phyloP scores from a whole-genome alignment of 306 rosid species.

The Castanospermum australe region DNA sequence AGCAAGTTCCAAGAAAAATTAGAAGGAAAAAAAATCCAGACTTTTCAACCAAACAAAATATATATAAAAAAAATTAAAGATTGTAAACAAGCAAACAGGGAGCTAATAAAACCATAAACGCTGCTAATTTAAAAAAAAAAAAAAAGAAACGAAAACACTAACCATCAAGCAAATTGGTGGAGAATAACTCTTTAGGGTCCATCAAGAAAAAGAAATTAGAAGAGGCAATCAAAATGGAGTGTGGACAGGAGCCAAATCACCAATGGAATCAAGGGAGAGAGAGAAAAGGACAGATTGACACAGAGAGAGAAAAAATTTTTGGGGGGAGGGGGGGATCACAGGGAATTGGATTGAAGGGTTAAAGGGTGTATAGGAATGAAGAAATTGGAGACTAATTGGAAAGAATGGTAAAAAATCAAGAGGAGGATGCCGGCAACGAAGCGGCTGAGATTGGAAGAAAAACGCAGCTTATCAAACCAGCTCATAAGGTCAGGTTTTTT shows the following conservation, averaged over 20 bases:
- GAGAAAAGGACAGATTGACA: neutral
- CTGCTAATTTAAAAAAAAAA: neutral
- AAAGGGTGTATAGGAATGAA: conserved; percentile 58
- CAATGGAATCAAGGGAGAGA: neutral
- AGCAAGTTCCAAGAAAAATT: neutral
- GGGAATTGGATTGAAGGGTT: neutral
- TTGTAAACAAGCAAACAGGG: neutral
- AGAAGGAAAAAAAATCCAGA: neutral
- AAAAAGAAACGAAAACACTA: conserved; percentile 9
- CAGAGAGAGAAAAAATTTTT: neutral
- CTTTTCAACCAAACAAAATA: neutral
- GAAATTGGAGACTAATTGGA: conserved; percentile 55
- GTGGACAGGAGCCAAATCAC: neutral
- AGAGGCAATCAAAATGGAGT: neutral
- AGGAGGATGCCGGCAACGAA: conserved; percentile 60
- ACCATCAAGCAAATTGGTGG: conserved; percentile 47
- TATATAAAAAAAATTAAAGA: neutral
- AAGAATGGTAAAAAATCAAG: conserved; percentile 52
- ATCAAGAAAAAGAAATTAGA: conserved; percentile 17
- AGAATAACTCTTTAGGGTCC: conserved; percentile 47
- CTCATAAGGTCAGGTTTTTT: conserved; percentile 39
- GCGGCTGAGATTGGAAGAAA: conserved; percentile 56
- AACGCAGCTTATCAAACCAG: conserved; percentile 42
- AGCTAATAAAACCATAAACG: neutral
- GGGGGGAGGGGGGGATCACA: no score